A percentile compares a stretch with the other conserved stretches of the same genome.
phyloP scores from a whole-genome alignment of 202 grass and related monocot genomes.

The Panicum hallii region DNA sequence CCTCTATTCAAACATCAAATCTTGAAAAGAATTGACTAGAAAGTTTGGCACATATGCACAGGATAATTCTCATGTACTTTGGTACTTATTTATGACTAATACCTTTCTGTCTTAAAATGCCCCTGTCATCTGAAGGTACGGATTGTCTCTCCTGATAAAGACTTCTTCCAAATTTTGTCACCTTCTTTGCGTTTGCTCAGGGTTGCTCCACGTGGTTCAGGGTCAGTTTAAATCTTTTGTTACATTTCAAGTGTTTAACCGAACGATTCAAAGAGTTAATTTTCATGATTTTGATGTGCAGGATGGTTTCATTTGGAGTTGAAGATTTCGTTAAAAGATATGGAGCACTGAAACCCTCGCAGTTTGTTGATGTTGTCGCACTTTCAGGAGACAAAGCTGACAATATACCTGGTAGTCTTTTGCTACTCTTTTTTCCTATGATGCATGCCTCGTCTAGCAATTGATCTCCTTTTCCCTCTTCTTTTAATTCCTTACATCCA shows the following conservation, averaged over 20 bases:
- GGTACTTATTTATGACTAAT: constrained; percentile 24
- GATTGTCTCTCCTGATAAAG: constrained; percentile 98
- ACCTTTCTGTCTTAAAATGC: constrained; percentile 40
- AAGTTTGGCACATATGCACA: neutral
- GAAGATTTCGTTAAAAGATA: constrained; percentile 93
- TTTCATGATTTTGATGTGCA: constrained; percentile 48
- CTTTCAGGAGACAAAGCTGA: constrained; percentile 95
- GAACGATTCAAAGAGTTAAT: constrained; percentile 35
- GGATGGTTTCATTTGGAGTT: constrained; percentile 98
- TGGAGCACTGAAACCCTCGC: constrained; percentile 78
- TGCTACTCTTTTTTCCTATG: constrained; percentile 32
- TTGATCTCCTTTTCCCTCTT: constrained; percentile 28
- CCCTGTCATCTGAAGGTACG: constrained; percentile 65
- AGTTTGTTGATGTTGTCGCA: constrained; percentile 93
- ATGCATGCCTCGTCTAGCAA: constrained; percentile 25
- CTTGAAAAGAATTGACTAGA: neutral
- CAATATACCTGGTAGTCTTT: constrained; percentile 87
- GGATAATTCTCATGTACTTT: constrained; percentile 30
- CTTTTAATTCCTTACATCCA: constrained; percentile 5
- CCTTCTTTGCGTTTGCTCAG: constrained; percentile 85
- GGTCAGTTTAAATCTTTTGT: constrained; percentile 61
- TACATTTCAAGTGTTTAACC: constrained; percentile 19
- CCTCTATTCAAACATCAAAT: neutral
- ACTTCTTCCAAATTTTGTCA: constrained; percentile 99
- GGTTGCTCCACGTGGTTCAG: constrained; percentile 75